These are phyloP conservation scores for Santalum album DNA, from an alignment of 164 flowering plant species.

Conservation along the genomic window DNA sequence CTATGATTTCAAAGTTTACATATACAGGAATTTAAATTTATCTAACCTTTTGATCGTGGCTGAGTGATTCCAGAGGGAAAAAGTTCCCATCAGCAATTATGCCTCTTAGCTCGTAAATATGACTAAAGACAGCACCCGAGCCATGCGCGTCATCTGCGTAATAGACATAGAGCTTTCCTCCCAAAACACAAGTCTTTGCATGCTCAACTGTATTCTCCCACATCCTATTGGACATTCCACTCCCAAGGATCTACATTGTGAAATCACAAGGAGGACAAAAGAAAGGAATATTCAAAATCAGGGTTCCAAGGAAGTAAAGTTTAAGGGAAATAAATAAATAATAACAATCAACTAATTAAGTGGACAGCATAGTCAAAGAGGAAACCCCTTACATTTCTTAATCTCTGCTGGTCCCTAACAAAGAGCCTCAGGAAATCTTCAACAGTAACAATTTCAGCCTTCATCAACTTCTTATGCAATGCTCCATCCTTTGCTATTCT, in stretches of 20 bases:
- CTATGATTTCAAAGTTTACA: no score
- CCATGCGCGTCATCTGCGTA: slow-evolving; percentile 63
- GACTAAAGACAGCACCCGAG: slow-evolving; percentile 74
- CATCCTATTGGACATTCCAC: slow-evolving; percentile 99
- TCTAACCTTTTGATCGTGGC: slow-evolving; percentile 83
- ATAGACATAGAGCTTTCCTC: slow-evolving; percentile 75
- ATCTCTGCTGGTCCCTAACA: slow-evolving; percentile 61
- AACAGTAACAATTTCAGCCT: slow-evolving; percentile 62
- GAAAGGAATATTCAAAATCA: no score
- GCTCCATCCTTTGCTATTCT: slow-evolving; percentile 96
- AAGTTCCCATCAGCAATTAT: slow-evolving; percentile 64
- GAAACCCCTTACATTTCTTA: slow-evolving; percentile 55
- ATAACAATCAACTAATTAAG: no score
- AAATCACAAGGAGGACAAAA: no score
- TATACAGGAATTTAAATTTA: no score
- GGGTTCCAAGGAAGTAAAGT: no score
- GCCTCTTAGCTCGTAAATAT: slow-evolving; percentile 79
- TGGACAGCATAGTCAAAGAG: no score
- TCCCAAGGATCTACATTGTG: slow-evolving; percentile 60
- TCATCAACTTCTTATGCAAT: slow-evolving; percentile 76
- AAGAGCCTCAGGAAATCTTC: slow-evolving; percentile 83
- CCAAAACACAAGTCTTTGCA: slow-evolving; percentile 84
- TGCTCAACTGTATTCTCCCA: slow-evolving; percentile 96
- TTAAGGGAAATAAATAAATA: no score
- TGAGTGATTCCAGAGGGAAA: slow-evolving; percentile 59